phyloP scores from a whole-genome alignment of 202 grass and related monocot species.

The Schoenoplectus triqueter region DNA sequence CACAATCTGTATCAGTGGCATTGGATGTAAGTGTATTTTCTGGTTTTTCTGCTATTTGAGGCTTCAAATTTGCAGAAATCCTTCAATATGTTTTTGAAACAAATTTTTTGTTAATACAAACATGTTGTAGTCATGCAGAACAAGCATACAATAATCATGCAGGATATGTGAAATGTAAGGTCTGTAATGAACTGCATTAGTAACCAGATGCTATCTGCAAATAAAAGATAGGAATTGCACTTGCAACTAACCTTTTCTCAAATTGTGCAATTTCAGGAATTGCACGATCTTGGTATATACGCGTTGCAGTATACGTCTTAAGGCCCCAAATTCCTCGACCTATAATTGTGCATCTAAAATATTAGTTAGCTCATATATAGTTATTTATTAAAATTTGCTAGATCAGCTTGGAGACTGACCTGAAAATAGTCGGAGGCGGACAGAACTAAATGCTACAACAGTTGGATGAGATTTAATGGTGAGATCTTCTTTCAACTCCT shows the following conservation, averaged over 20 bases:
- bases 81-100: slow-evolving; percentile 25
- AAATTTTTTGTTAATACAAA: not conserved
- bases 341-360: not conserved
- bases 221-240: not conserved
- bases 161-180: not conserved
- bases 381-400: not conserved
- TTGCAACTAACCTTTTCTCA: slow-evolving; percentile 24
- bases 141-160: not conserved
- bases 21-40: not conserved
- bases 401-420: not conserved
- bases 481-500: not conserved
- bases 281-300: slow-evolving; percentile 23
- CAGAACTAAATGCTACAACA: slow-evolving; percentile 22
- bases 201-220: not conserved
- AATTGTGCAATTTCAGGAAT: slow-evolving; percentile 18
- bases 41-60: not conserved
- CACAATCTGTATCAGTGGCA: not conserved
- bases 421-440: slow-evolving; percentile 15
- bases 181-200: not conserved
- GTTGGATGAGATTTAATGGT: slow-evolving; percentile 24
- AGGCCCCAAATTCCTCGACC: slow-evolving; percentile 32
- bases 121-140: not conserved
- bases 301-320: slow-evolving; percentile 30
- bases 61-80: not conserved
- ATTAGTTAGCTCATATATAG: not conserved